Percentiles rank a stretch among this genome's conserved stretches.
phyloP scores from a whole-genome alignment of 306 rosid species.

The Parietaria judaica region DNA sequence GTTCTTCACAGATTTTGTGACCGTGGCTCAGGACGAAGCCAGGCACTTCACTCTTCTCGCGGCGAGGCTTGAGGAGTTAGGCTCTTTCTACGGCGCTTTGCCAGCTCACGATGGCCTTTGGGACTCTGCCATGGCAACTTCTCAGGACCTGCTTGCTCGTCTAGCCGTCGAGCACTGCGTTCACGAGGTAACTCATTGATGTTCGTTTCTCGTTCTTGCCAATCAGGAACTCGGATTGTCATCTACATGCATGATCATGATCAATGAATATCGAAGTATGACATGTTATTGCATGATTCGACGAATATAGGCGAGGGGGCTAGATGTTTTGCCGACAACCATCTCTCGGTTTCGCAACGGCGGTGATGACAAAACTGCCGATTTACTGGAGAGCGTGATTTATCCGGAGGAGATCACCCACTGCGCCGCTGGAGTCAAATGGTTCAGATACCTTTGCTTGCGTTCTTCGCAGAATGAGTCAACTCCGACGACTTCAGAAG shows the following conservation, averaged over 20 bases:
- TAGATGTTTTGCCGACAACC: constrained; percentile 77
- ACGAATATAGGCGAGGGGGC: constrained; percentile 66
- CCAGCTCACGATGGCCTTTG: constrained; percentile 83
- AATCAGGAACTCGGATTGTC: no score
- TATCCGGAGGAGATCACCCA: constrained; percentile 84
- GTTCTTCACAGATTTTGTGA: constrained; percentile 73
- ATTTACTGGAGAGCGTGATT: constrained; percentile 63
- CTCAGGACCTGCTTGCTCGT: constrained; percentile 64
- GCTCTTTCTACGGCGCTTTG: constrained; percentile 71
- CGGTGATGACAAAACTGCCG: constrained; percentile 60
- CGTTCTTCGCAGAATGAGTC: constrained; percentile 21
- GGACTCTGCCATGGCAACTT: constrained; percentile 80
- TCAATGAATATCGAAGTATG: neutral
- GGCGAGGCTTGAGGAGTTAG: constrained; percentile 58
- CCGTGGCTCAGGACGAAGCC: constrained; percentile 88
- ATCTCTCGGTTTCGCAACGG: constrained; percentile 55
- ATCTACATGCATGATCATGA: neutral
- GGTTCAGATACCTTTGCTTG: constrained; percentile 68
- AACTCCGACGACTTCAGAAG: constrained; percentile 12
- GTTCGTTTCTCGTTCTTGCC: neutral
- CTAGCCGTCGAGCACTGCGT: constrained; percentile 83
- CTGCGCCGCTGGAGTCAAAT: constrained; percentile 78
- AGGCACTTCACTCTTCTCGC: constrained; percentile 74
- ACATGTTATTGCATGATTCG: neutral
- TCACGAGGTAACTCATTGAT: constrained; percentile 53